Evolutionary conservation across 768 basidiomycete species (phyloP), one percentile per base, ranked within the genome.

Genomic region (Coprinopsis sp.): DNA sequence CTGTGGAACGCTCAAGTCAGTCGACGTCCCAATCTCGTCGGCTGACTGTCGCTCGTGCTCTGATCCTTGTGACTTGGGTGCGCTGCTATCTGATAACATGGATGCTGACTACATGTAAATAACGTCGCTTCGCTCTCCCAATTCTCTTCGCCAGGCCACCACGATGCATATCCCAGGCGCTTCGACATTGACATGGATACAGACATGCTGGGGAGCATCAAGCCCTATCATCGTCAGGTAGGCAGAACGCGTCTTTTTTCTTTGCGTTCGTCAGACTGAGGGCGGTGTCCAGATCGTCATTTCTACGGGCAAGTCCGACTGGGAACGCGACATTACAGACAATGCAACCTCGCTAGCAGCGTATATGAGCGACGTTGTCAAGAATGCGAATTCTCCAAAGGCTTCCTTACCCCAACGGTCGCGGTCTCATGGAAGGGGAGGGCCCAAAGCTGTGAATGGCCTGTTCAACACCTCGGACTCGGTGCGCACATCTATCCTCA

Each of bases 291-390:
- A 93, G 85, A 74, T 95, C 27, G 72, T 97, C 27, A 87, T 97
- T 44, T 93, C 90, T 1, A 95, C 92, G 0, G 91, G 91, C 5
- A 83, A 87, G 64, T 73, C 81, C 16, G 91, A 98, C 67, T 97
- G 94, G 94, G 78, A 81, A 30, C 72, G 73, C 33, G 83, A 92
- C 33, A 80, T 97, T 49, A 85, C 86, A 2, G 77, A 83, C 48
- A 84, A 78, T 22, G 67, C 74, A 21, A 78, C 74, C 38, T 81
- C 85, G 4, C 78, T 98, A 21, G 88, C 93, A 5, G 74, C 80
- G 50, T 65, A 77, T 66, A 58, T 84, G 55, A 52, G 64, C 21
- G 60, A 65, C 30, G 67, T 73, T 25, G 61, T 65, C 44, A 54
- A 56, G 22, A 53, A 54, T 31, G 53, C 62, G 50, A 46, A 51